Base-by-base conservation (phyloP, 2,329 filamentous ascomycete genomes). In the Xylaria sp. region DNA sequence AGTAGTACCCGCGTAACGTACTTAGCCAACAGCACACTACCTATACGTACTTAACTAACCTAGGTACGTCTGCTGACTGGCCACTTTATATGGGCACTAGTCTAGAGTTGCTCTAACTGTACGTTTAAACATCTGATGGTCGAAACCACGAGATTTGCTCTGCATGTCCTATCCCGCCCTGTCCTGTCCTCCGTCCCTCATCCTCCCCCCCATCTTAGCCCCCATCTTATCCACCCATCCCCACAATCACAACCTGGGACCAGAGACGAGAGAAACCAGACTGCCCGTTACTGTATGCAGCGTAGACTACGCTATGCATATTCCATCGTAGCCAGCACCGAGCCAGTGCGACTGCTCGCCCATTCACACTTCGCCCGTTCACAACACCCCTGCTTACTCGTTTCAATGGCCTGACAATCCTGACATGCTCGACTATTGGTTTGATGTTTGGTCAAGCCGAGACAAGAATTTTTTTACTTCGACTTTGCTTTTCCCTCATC, bases 171-270 rank as follows among this genome's bases (percentile, higher is more conserved):
- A 40, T n/a, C n/a, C 29, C 46, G 52, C 33, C 46, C 33, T 48
- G 38, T 41, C 35, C 53, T 41, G 21, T 53, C 35, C 15, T 17
- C 21, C 27, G 4, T 27, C 33, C 21, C 23, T 13, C 9, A 47
- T 44, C 46, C 4, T 35, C 46, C 37, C 43, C 33, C 29, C 27
- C 54, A 56, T 55, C 53, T 44, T n/a, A 48, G 40, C 31, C 17
- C 19, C 35, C 25, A 40, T 52, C 47, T 27, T 29, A 25, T 51
- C 55, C 48, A 53, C 46, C 44, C 53, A 27, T 43, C 53, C 46
- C 58, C 58, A 58, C 49, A 49, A 44, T 43, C 53, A 57, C 41
- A 48, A 41, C 33, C 49, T 37, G 25, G 56, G 41, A 37, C 53
- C 33, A 47, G 27, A 19, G 2, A 15, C 21, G 43, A 37, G 38